These are phyloP conservation scores for Tephrocybe sp. DNA, from an alignment of 768 basidiomycete genomes.

Conservation along the genomic window DNA sequence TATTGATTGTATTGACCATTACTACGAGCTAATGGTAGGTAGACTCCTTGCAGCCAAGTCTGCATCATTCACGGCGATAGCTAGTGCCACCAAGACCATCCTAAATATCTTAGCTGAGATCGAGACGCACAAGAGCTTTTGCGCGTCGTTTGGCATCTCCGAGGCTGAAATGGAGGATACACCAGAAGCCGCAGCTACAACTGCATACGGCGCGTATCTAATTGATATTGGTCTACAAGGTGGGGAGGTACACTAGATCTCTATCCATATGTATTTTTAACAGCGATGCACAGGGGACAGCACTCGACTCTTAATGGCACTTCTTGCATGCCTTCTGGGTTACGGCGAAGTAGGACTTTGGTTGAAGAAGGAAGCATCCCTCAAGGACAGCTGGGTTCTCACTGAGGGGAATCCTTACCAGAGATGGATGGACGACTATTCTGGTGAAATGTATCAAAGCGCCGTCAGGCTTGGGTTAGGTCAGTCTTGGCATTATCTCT, in stretches of 20 bases:
- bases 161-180: conserved; percentile 57
- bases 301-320: conserved; percentile 71
- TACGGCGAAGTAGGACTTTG: conserved; percentile 92
- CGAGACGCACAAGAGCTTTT: conserved; percentile 67
- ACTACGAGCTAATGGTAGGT: not conserved
- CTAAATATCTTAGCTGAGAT: conserved; percentile 66
- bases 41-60: conserved; percentile 82
- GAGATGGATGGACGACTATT: conserved; percentile 78
- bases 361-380: conserved; percentile 57
- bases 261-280: not conserved
- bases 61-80: conserved; percentile 57
- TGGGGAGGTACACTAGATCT: conserved; percentile 14
- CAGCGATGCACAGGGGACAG: conserved; percentile 50
- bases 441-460: conserved; percentile 63
- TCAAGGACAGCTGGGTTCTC: conserved; percentile 50
- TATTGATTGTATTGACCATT: not conserved
- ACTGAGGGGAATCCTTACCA: conserved; percentile 72
- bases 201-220: conserved; percentile 85
- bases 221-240: conserved; percentile 76
- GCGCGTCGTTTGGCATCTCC: conserved; percentile 66
- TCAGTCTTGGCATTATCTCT: conserved; percentile 34
- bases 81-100: conserved; percentile 61
- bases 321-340: conserved; percentile 83
- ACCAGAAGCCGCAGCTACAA: conserved; percentile 67
- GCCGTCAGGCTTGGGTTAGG: conserved; percentile 76